Percentiles rank a stretch among this genome's conserved stretches.
Conservation (phyloP, 768 basidiomycete species). For the Thelephora aurantiotincta region DNA sequence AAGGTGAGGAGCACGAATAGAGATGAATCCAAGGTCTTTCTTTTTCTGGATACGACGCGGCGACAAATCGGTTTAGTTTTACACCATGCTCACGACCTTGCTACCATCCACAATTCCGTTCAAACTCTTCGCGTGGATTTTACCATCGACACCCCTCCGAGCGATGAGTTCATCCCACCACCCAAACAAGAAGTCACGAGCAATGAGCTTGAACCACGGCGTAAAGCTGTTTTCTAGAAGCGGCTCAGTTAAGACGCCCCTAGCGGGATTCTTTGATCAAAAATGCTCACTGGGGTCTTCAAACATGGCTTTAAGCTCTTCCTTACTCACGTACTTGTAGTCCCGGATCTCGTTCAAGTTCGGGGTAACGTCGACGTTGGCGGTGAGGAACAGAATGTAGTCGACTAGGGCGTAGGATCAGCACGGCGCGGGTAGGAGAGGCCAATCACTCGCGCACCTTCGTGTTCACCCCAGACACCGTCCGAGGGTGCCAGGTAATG, state of each 20-base stretch:
- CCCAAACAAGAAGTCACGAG: conserved; percentile 88
- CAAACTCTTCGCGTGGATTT: conserved; percentile 48
- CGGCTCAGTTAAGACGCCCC: background rate
- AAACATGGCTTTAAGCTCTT: conserved; percentile 87
- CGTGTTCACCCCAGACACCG: conserved; percentile 96
- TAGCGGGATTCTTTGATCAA: too few species aligned
- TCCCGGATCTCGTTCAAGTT: conserved; percentile 90
- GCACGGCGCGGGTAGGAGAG: background rate
- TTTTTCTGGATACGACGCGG: too few species aligned
- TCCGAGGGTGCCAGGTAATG: conserved; percentile 93
- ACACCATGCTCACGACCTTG: conserved; percentile 58
- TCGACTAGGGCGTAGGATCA: conserved; percentile 47
- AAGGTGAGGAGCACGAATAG: too few species aligned
- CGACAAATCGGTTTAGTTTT: background rate
- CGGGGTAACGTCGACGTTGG: conserved; percentile 67
- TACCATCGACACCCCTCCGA: conserved; percentile 41
- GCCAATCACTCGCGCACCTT: conserved; percentile 41
- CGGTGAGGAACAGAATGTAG: conserved; percentile 91
- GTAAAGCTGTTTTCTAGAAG: conserved; percentile 74
- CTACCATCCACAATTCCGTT: conserved; percentile 54
- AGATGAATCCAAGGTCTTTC: too few species aligned
- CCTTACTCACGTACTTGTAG: conserved; percentile 81
- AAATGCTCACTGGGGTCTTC: conserved; percentile 45
- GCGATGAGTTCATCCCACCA: conserved; percentile 92
- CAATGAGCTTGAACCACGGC: conserved; percentile 99